These are phyloP conservation scores for Boechera retrofracta DNA, from an alignment of 345 rosid species.

Conservation along the genomic window DNA sequence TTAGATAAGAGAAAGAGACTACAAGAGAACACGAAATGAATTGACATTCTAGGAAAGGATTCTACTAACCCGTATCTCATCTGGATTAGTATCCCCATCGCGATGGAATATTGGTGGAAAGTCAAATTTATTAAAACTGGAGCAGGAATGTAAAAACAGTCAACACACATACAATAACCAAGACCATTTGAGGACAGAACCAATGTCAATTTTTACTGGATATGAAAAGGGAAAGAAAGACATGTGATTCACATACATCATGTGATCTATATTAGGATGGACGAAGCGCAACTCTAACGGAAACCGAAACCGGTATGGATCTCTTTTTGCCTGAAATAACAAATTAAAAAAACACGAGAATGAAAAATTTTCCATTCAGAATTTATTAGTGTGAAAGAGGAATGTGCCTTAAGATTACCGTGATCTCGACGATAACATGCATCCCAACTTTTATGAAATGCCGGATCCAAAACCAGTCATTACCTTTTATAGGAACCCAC, in stretches of 20 bases:
- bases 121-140: slow-evolving; percentile 90
- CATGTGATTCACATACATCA: slow-evolving; percentile 63
- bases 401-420: slow-evolving; percentile 58
- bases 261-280: slow-evolving; percentile 88
- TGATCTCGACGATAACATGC: slow-evolving; percentile 88
- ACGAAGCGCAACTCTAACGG: slow-evolving; percentile 94
- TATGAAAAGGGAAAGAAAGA: slow-evolving; percentile 23
- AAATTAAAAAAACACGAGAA: slow-evolving; percentile 19
- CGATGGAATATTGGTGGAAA: slow-evolving; percentile 90
- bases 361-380: neutral
- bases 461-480: slow-evolving; percentile 98
- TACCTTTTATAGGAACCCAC: slow-evolving; percentile 92
- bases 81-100: slow-evolving; percentile 77
- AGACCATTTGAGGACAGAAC: slow-evolving; percentile 15
- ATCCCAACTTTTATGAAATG: slow-evolving; percentile 95
- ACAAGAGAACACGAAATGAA: neutral
- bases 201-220: slow-evolving; percentile 12
- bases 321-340: slow-evolving; percentile 81
- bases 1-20: slow-evolving; percentile 26
- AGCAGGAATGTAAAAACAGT: slow-evolving; percentile 30
- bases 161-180: slow-evolving; percentile 23
- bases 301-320: slow-evolving; percentile 90
- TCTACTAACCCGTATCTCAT: slow-evolving; percentile 73
- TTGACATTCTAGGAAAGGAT: slow-evolving; percentile 20
- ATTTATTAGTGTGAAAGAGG: slow-evolving; percentile 18